Percentiles rank a stretch among this genome's conserved stretches.
Evolutionary conservation across 2,329 filamentous ascomycete genomes (phyloP).

Genomic region (Hymenoscyphus occultus): DNA sequence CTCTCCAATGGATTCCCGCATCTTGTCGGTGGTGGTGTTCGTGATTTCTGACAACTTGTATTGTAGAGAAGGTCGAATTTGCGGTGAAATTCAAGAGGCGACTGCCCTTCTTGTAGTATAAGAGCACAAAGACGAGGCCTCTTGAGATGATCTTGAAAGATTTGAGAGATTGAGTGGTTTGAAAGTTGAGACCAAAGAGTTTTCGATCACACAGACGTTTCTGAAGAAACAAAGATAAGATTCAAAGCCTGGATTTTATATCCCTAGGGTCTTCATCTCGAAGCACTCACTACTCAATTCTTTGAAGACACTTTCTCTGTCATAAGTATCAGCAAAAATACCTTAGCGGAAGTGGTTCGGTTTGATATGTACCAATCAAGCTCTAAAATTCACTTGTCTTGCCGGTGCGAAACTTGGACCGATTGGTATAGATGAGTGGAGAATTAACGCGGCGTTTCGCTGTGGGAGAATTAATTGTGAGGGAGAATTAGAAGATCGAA

Average conservation of each 20-base stretch:
- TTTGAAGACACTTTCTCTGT: not conserved
- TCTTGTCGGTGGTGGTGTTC: not conserved
- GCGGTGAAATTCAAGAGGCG: not conserved
- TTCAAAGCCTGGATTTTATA: not conserved
- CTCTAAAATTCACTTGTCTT: not conserved
- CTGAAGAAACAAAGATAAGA: not conserved
- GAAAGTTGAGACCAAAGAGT: not conserved
- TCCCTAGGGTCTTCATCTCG: not conserved
- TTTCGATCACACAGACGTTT: not conserved
- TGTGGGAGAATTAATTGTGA: not conserved
- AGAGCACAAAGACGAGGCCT: not conserved
- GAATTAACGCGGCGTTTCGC: not conserved
- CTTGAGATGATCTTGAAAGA: not conserved
- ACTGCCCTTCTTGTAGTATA: not conserved
- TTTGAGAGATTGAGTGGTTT: not conserved
- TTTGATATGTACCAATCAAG: not conserved
- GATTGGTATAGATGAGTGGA: not conserved
- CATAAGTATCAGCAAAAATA: not conserved
- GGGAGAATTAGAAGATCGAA: not conserved
- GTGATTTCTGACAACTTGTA: not conserved
- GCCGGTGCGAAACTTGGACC: not conserved
- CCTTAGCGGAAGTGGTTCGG: not conserved
- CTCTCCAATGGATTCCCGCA: not conserved
- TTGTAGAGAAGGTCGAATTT: not conserved
- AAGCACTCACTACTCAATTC: slow-evolving; percentile 2